Evolutionary conservation across 2,329 filamentous ascomycete genomes (phyloP).

Genomic region (Trichoderma koningii): DNA sequence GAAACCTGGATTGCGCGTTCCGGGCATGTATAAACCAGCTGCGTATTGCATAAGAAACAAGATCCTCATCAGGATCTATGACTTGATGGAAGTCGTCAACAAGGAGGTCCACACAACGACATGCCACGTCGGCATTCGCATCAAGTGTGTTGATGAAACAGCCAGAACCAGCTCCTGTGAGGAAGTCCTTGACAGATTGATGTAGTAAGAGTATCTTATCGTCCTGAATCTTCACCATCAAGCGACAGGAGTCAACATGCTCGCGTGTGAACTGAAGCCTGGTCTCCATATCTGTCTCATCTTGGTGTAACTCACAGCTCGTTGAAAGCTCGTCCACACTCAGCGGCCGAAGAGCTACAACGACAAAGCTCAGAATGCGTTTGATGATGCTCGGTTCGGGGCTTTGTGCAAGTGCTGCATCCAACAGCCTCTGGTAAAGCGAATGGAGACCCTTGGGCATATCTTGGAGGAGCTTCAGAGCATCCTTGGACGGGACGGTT

Average conservation of each 20-base stretch:
- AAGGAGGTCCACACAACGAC: constrained; percentile 11
- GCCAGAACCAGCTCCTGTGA: constrained; percentile 7
- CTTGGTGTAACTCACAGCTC: constrained; percentile 27
- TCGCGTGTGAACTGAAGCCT: constrained; percentile 28
- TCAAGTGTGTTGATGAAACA: not conserved
- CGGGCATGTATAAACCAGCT: constrained; percentile 24
- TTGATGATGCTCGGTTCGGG: not conserved
- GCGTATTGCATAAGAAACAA: constrained; percentile 12
- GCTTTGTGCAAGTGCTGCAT: constrained; percentile 12
- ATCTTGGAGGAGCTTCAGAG: constrained; percentile 29
- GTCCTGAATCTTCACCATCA: constrained; percentile 29
- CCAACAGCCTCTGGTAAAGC: constrained; percentile 29
- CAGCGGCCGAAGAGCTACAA: constrained; percentile 21
- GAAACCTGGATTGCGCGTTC: constrained; percentile 21
- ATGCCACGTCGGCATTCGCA: not conserved
- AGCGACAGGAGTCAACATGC: constrained; percentile 27
- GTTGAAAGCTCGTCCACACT: constrained; percentile 28
- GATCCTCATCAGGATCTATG: not conserved
- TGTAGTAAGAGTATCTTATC: constrained; percentile 29
- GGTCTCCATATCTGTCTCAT: constrained; percentile 23
- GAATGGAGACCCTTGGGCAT: constrained; percentile 31
- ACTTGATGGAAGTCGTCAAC: not conserved
- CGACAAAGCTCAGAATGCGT: constrained; percentile 27
- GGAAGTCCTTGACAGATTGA: constrained; percentile 30
- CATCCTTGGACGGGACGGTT: constrained; percentile 30